A percentile compares a stretch with the other conserved stretches of the same genome.
These are phyloP conservation scores for Leccinum longicurvipes DNA, from an alignment of 768 basidiomycete species.

Conservation along the genomic window DNA sequence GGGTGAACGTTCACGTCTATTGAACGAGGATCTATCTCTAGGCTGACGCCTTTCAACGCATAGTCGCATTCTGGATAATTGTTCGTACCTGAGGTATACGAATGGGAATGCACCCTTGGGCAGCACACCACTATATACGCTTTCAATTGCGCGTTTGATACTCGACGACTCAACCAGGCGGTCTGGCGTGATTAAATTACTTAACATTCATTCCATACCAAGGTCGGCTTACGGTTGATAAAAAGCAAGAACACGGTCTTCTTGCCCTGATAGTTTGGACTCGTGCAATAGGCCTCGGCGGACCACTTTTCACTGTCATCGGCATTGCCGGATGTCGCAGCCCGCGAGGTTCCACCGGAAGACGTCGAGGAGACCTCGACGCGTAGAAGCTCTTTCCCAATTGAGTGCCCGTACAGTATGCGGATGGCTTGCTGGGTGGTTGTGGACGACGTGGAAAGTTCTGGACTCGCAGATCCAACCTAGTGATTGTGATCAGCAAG, in stretches of 20 bases:
- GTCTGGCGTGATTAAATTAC: constrained; percentile 44
- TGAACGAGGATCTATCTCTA: constrained; percentile 79
- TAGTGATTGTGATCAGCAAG: constrained; percentile 29
- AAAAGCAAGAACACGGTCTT: constrained; percentile 84
- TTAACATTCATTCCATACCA: neutral
- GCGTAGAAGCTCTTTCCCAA: constrained; percentile 72
- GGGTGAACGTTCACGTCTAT: constrained; percentile 99
- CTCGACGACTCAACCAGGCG: constrained; percentile 86
- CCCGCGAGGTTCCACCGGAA: constrained; percentile 19
- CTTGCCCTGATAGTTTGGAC: constrained; percentile 86
- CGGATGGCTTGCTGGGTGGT: constrained; percentile 71
- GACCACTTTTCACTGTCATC: constrained; percentile 54
- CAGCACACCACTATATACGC: constrained; percentile 76
- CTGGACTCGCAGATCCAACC: constrained; percentile 72
- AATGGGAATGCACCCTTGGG: constrained; percentile 91
- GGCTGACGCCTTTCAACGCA: constrained; percentile 38
- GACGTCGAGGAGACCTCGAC: constrained; percentile 34
- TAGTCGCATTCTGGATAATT: neutral
- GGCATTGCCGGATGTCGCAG: constrained; percentile 17
- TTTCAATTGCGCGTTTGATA: constrained; percentile 85
- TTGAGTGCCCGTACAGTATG: constrained; percentile 73
- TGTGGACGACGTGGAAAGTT: constrained; percentile 73
- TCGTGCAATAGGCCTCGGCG: constrained; percentile 76
- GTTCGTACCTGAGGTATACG: constrained; percentile 83
- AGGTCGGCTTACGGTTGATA: constrained; percentile 76